phyloP scores from a whole-genome alignment of 805 yeast genomes.

The Tetrapisispora iriomotensis region DNA sequence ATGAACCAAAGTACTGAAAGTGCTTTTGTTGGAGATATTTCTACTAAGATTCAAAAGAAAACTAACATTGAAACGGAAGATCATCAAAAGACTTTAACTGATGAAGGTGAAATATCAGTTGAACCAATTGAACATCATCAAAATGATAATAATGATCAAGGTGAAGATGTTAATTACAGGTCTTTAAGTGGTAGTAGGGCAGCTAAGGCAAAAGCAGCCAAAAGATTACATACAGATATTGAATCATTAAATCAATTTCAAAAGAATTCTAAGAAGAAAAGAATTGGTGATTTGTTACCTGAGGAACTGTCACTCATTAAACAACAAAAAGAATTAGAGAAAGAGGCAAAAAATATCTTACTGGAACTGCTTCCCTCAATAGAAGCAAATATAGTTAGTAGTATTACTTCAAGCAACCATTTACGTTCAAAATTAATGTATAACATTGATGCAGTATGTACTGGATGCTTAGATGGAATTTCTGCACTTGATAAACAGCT shows the following conservation, averaged over 20 bases:
- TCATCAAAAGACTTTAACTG: background rate
- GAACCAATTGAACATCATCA: no score
- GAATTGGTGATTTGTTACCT: slow-evolving; percentile 30
- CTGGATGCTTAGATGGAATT: slow-evolving; percentile 53
- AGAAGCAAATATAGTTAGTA: slow-evolving; percentile 3
- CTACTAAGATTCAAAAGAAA: no score
- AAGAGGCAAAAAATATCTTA: slow-evolving; percentile 13
- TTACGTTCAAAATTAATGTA: slow-evolving; percentile 22
- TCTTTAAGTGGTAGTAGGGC: slow-evolving; percentile 27
- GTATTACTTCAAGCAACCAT: background rate
- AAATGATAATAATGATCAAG: background rate
- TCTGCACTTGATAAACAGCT: slow-evolving; percentile 35
- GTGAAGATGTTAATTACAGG: background rate
- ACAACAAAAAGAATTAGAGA: slow-evolving; percentile 23
- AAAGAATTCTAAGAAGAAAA: slow-evolving; percentile 37
- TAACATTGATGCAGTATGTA: slow-evolving; percentile 41
- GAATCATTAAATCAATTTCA: slow-evolving; percentile 57
- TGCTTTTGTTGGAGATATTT: no score
- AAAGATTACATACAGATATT: slow-evolving; percentile 58
- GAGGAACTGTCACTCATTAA: slow-evolving; percentile 31
- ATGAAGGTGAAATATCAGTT: no score
- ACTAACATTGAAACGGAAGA: no score
- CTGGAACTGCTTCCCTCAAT: slow-evolving; percentile 6
- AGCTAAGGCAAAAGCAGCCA: slow-evolving; percentile 62
- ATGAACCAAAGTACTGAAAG: no score